Evolutionary conservation across 1,139 yeast genomes (phyloP).

Genomic region (Protomyces arabidopsidicola): DNA sequence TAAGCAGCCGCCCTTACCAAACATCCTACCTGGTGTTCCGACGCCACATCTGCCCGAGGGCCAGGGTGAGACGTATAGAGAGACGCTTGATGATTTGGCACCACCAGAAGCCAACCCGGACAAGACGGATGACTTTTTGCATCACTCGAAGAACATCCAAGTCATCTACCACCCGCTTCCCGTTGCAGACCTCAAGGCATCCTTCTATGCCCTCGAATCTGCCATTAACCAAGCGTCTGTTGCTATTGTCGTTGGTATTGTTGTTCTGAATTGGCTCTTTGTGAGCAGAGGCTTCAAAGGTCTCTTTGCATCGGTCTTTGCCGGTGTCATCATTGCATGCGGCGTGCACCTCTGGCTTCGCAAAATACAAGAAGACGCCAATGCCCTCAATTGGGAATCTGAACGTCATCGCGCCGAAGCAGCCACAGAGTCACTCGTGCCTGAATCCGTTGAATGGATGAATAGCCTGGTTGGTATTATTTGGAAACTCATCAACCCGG

Average conservation of each 20-base stretch:
- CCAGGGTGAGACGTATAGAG: conserved; percentile 19
- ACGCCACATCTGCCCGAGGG: conserved; percentile 26
- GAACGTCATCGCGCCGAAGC: conserved; percentile 27
- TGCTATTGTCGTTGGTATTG: conserved; percentile 5
- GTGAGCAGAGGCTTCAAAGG: conserved; percentile 25
- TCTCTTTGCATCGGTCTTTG: conserved; percentile 10
- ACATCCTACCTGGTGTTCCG: conserved; percentile 18
- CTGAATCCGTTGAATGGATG: conserved; percentile 30
- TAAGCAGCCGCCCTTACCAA: conserved; percentile 10
- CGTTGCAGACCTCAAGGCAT: conserved; percentile 14
- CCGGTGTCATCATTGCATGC: conserved; percentile 24
- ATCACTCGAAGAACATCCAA: conserved; percentile 20
- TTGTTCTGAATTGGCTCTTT: conserved; percentile 19
- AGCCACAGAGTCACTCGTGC: conserved; percentile 26
- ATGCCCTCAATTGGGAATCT: conserved; percentile 27
- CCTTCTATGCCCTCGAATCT: conserved; percentile 21
- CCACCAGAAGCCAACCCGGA: conserved; percentile 28
- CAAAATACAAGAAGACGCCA: conserved; percentile 20
- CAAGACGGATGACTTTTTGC: conserved; percentile 24
- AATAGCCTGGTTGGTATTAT: conserved; percentile 21
- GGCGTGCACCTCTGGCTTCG: conserved; percentile 27
- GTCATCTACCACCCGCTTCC: conserved; percentile 28
- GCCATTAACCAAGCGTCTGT: conserved; percentile 16
- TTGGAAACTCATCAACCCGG: conserved; percentile 29
- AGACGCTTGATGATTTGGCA: conserved; percentile 27